Evolutionary conservation across 2,329 filamentous ascomycete species (phyloP), one percentile per base, ranked within the genome.

Genomic region (Penicillium sp.): DNA sequence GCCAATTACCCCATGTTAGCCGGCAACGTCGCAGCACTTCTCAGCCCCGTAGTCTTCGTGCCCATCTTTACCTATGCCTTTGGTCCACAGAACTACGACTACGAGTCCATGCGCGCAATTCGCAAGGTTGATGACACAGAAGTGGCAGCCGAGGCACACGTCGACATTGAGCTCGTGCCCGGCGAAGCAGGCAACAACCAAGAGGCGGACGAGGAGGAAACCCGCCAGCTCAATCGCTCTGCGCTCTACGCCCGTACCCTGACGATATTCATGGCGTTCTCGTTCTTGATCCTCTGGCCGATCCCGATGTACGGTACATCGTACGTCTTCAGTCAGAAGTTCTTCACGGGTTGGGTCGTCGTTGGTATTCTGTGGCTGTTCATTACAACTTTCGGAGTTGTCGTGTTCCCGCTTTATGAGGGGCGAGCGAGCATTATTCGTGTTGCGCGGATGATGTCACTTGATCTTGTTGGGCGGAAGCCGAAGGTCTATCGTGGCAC

Each of bases 1-100:
- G 83, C 86, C n/a, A 95, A 95, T 74, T 84, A 89, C 59, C 89
- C 91, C 11, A 95, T 95, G 90, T 77, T 96, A 21, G 91, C 88
- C 1, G 91, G 91, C 31, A 96, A 96, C 62, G 89, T 96, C 3
- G 85, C 87, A 1, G 90, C 91, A 0, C 81, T 96, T 1, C 84
- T 96, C 7, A 88, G 88, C 0, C 92, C 92, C 0, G 57, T 90
- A 0, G 69, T 93, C 39, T 86, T 93, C 67, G 82, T 93, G 8
- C 90, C 90, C 0, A 57, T 93, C 42, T 79, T 95, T n/a, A 92
- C 89, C 0, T 81, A 87, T 48, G 74, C 81, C 14, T 86, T 91
- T 56, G 83, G 83, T n/a, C 68, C 77, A 10, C 87, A 92, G 54
- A 86, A 89, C 62, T 96, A 96, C 73, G 88, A 96, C 77, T 96